Evolutionary conservation across 371 early-diverging fungal genomes (phyloP), one percentile per base, ranked within the genome.

Genomic region (Circinella minor): DNA sequence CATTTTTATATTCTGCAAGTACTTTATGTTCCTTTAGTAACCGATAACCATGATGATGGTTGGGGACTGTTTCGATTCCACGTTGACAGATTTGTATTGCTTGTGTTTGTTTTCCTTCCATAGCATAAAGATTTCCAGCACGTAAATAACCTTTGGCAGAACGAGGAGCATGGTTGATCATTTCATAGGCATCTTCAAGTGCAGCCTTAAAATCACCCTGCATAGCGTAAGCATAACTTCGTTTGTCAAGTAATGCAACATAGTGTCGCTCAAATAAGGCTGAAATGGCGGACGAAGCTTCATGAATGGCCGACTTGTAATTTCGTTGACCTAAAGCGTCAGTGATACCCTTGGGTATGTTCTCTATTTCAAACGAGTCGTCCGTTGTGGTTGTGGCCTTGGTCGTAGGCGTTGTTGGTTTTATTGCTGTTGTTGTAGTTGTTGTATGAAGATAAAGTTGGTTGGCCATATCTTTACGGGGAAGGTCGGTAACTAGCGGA

Each of bases 201-300:
- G 57, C 57, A 13, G 57, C 57, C 4, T 57, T 57, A n/a, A 57
- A 57, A 14, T 57, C 27, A n/a, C 57, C 18, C 27, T 34, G 57
- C 57, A 57, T 57, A 27, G 57, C 57, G 27, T 57, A 27, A 5
- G 57, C 57, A 27, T 57, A 57, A 20, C 27, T 27, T 9, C 57
- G 57, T 57, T 57, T 57, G 34, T 57, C 57, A 27, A 57, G 57
- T 27, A 57, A n/a, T 5, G 57, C 57, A 34, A 57, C 3, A 14
- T 57, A 57, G 4, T 57, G 57, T 34, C 36, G 20, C 27, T 57
- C 57, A 27, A 57, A 57, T 57, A 57, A 57, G 3, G 10, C 13
- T 13, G 20, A 10, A 34, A 57, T 57, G n/a, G 57, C 57, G 9
- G 57, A 18, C 57, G 57, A 57, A 14, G 57, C 57, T 57, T 57